Percentiles rank a stretch among this genome's conserved stretches.
Conservation (phyloP, 2,329 filamentous ascomycete genomes). For the Setomelanomma holmii region DNA sequence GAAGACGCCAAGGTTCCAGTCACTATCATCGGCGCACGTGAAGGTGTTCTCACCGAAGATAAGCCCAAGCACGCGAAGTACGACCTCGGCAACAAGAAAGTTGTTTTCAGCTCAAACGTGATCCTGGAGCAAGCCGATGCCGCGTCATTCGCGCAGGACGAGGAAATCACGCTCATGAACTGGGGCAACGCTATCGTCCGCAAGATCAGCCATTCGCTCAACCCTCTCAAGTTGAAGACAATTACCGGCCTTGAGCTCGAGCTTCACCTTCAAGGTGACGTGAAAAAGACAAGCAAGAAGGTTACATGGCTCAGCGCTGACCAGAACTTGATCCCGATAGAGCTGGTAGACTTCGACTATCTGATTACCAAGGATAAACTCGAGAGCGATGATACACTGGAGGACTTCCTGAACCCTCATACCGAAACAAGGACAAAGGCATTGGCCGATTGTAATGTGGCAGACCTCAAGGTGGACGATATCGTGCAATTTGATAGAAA, state of each 20-base stretch:
- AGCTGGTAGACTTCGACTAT: slow-evolving; percentile 94
- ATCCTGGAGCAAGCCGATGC: slow-evolving; percentile 88
- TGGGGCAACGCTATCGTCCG: slow-evolving; percentile 91
- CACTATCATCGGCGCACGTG: slow-evolving; percentile 68
- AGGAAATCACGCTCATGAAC: slow-evolving; percentile 95
- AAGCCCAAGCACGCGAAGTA: slow-evolving; percentile 93
- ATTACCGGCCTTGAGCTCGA: slow-evolving; percentile 79
- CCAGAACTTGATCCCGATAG: slow-evolving; percentile 79
- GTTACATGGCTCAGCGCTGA: slow-evolving; percentile 87
- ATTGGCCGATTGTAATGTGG: slow-evolving; percentile 81
- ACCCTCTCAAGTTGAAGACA: slow-evolving; percentile 52
- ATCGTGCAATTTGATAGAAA: slow-evolving; percentile 96
- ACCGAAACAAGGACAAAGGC: slow-evolving; percentile 79
- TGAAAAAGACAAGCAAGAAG: slow-evolving; percentile 96
- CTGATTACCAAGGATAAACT: slow-evolving; percentile 95
- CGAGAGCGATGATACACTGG: slow-evolving; percentile 81
- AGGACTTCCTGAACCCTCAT: slow-evolving; percentile 79
- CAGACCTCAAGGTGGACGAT: slow-evolving; percentile 80
- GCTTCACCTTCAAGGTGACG: slow-evolving; percentile 89
- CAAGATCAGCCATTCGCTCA: slow-evolving; percentile 64
- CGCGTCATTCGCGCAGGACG: slow-evolving; percentile 78
- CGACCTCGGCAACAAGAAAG: slow-evolving; percentile 84
- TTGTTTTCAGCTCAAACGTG: slow-evolving; percentile 76
- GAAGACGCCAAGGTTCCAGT: slow-evolving; percentile 75
- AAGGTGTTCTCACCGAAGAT: slow-evolving; percentile 67